Evolutionary conservation across 164 flowering plant genomes (phyloP), one percentile per base, ranked within the genome.

Genomic region (Vitis amurensis): DNA sequence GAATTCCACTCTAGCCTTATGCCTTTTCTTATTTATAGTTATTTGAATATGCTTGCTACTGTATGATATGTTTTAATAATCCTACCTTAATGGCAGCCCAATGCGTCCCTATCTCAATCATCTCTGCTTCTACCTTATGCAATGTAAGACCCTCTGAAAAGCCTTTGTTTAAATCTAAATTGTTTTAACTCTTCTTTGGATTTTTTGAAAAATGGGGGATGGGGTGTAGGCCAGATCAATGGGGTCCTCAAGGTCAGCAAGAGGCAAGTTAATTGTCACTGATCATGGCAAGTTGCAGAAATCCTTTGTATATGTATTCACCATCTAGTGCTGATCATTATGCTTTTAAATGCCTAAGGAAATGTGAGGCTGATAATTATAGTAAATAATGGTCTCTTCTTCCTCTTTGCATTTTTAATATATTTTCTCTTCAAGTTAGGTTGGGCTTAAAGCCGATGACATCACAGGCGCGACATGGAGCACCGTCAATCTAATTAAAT

Each of bases 41-140:
- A 44, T 56, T 66, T 81, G 76, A 62, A 76, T 71, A 71, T 79
- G 78, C 79, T 68, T 61, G 61, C 62, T 51, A 61, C 69, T 60
- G 63, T 51, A 51, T 60, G 61, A 71, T 51, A 50, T 58, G 57
- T 61, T 73, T 63, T 57, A 23, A 67, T 59, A 63, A 59, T 55
- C 72, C 61, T 44, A 73, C 64, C 68, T 59, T 50, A 63, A 62
- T 71, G 68, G 66, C 66, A 49, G 44, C 64, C 68, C 61, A 66
- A 62, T 59, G 29, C 58, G 27, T 71, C 72, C 65, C 61, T 16
- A 65, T 19, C 62, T 61, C 56, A n/a, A 73, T 73, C 70, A 55
- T 55, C 57, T 64, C 44, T 44, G 27, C 30, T 66, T 67, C 59
- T 68, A 53, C 64, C 59, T 50, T 66, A 37, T 72, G 59, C 56